These are phyloP conservation scores for Hysterium pulicare DNA, from an alignment of 2,329 filamentous ascomycete genomes.

Conservation along the genomic window DNA sequence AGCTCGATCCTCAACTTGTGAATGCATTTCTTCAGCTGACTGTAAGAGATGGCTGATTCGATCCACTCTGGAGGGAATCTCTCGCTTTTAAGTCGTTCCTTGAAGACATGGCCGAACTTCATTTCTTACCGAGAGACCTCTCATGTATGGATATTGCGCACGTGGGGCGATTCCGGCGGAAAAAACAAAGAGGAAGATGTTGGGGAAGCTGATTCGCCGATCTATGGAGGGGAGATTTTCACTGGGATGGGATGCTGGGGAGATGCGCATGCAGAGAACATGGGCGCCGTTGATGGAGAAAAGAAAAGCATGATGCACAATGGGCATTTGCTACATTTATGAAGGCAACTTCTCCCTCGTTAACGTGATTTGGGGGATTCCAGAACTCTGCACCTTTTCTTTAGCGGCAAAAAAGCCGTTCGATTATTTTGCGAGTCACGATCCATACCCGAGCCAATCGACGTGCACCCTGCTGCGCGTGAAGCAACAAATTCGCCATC, in stretches of 20 bases:
- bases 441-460: too few species aligned
- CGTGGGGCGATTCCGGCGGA: constrained; percentile 19
- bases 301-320: background rate
- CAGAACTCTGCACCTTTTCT: too few species aligned
- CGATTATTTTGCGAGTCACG: too few species aligned
- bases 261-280: background rate
- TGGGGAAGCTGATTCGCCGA: background rate
- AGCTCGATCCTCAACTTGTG: constrained; percentile 75
- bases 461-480: too few species aligned
- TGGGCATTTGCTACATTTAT: background rate
- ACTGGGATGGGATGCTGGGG: background rate
- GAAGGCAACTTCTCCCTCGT: background rate
- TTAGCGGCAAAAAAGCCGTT: too few species aligned
- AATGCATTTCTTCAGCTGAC: constrained; percentile 83
- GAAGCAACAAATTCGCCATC: too few species aligned
- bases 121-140: constrained; percentile 47
- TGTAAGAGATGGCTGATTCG: constrained; percentile 75
- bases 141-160: constrained; percentile 20
- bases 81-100: constrained; percentile 65
- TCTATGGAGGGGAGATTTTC: background rate
- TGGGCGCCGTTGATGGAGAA: background rate
- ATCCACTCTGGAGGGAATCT: constrained; percentile 72
- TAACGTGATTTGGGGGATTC: too few species aligned
- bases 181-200: background rate
- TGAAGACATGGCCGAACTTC: constrained; percentile 84